Percentiles rank a stretch among this genome's conserved stretches.
These are phyloP conservation scores for Monosporascus sp. DNA, from an alignment of 2,329 filamentous ascomycete species.

Conservation along the genomic window DNA sequence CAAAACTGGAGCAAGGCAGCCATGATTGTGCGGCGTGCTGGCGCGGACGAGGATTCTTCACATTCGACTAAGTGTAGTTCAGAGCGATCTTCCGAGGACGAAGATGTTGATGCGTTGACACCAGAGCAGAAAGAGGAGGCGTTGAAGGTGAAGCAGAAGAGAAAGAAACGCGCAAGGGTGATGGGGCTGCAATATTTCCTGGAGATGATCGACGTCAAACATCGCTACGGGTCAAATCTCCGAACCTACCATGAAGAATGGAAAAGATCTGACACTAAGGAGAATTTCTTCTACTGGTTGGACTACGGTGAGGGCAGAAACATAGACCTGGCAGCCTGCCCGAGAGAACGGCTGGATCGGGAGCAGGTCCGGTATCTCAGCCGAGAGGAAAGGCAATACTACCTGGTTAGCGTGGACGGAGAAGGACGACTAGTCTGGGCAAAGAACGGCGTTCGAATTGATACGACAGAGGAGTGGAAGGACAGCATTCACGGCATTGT, in stretches of 20 bases:
- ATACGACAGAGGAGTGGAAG: conserved; percentile 68
- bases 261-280: conserved; percentile 69
- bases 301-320: conserved; percentile 72
- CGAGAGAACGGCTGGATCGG: conserved; percentile 67
- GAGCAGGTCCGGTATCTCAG: conserved; percentile 82
- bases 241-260: conserved; percentile 78
- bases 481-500: conserved; percentile 77
- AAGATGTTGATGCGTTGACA: conserved; percentile 20
- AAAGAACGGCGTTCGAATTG: conserved; percentile 73
- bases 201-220: conserved; percentile 81
- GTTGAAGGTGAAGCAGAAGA: conserved; percentile 47
- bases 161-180: conserved; percentile 64
- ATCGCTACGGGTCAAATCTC: conserved; percentile 81
- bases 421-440: conserved; percentile 80
- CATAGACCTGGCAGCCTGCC: conserved; percentile 66
- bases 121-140: conserved; percentile 36
- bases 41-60: conserved; percentile 54
- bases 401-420: conserved; percentile 70
- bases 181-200: conserved; percentile 85
- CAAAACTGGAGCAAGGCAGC: conserved; percentile 73
- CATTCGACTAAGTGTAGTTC: conserved; percentile 36
- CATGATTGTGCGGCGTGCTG: conserved; percentile 65
- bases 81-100: conserved; percentile 23
- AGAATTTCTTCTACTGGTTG: conserved; percentile 94
- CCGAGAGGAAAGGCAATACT: conserved; percentile 74